Percentiles rank a stretch among this genome's conserved stretches.
These are phyloP conservation scores for Tricholoma bakamatsutake DNA, from an alignment of 768 basidiomycete species.

Conservation along the genomic window DNA sequence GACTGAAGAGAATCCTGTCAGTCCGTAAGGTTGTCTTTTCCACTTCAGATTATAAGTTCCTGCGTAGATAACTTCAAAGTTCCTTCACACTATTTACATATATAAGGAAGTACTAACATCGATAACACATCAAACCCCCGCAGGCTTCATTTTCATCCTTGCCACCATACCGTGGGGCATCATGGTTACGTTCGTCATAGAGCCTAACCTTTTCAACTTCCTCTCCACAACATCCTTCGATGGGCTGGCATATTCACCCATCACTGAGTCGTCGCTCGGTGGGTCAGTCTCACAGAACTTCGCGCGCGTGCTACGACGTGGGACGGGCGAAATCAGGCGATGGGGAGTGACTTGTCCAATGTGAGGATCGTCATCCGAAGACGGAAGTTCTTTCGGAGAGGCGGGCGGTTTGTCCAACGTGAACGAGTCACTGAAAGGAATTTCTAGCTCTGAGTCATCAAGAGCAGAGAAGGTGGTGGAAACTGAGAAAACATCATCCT, in stretches of 20 bases:
- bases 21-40: no score
- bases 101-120: no score
- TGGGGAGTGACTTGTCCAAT: constrained; percentile 67
- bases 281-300: constrained; percentile 24
- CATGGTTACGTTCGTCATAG: constrained; percentile 7
- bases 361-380: constrained; percentile 63
- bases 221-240: constrained; percentile 38
- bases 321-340: constrained; percentile 57
- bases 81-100: no score
- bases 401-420: background rate
- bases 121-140: background rate
- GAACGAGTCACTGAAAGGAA: constrained; percentile 6
- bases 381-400: constrained; percentile 23
- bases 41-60: no score
- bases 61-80: no score
- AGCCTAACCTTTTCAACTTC: constrained; percentile 30
- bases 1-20: no score
- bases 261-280: constrained; percentile 40
- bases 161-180: background rate
- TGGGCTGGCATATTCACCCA: constrained; percentile 36
- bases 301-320: constrained; percentile 31
- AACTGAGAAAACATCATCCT: constrained; percentile 1
- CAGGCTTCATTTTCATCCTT: background rate
- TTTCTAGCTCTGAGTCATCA: background rate
- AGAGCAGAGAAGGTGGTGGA: background rate